Evolutionary conservation across 768 basidiomycete genomes (phyloP), one percentile per base, ranked within the genome.

Genomic region (Pleurotus cornucopiae): DNA sequence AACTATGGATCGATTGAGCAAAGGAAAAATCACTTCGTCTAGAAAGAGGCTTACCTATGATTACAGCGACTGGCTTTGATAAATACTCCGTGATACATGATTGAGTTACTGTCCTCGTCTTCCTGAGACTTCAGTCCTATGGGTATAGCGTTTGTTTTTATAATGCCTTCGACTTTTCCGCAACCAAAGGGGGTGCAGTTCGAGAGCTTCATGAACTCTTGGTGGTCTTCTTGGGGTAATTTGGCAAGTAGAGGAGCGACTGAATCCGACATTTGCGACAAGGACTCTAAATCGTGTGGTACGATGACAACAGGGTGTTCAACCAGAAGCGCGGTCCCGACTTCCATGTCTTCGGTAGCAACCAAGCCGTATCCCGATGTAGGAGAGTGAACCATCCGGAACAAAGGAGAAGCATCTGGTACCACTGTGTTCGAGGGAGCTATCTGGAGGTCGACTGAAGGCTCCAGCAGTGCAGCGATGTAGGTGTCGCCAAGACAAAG

Each of bases 41-140:
- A 45, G n/a, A 41, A 9, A 46, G 47, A 18, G 5, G 18, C 66
- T 48, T 47, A 76, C 76, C 75, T 76, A 58, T 77, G 76, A 51
- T 76, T 75, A 38, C 71, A 73, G 9, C 69, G 60, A 46, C 72
- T 72, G 1, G 67, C 63, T 43, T 69, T 63, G 21, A 73, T 58
- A 47, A 76, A 77, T 1, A 77, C 48, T 2, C 60, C 75, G 2
- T 70, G 66, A 56, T 76, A 70, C 2, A 62, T 65, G 2, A 63
- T 47, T n/a, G 69, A 55, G 49, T 69, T 68, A 2, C 64, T 60
- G 44, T 62, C 56, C 0, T 60, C 54, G 2, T 56, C 58, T 13
- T 60, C 60, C 12, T 69, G 67, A 21, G 68, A 64, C 14, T 62
- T 34, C 1, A 77, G 64, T 18, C 65, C 54, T 6, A 77, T 68